Base-by-base conservation (phyloP, 768 basidiomycete species). In the Coprinopsis sp. region DNA sequence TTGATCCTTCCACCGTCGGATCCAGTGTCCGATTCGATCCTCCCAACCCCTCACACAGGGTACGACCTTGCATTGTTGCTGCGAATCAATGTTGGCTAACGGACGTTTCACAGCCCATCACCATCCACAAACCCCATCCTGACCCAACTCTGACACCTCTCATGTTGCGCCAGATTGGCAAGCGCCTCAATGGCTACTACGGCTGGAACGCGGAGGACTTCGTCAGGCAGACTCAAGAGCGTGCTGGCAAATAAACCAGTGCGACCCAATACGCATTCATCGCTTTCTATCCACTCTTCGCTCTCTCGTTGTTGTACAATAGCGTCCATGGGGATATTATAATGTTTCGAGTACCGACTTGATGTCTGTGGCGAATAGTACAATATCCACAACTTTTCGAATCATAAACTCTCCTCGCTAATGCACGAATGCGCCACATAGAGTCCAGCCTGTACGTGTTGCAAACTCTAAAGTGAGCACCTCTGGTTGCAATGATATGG, bases 11-110 rank as follows among this genome's bases (percentile, higher is more conserved):
- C 49, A 87, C 86, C 2, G 86, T 87, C 16, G 88, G 88, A 2
- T 89, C 87, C 8, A 86, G 85, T 60, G 88, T 91, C 28, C 76
- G 87, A 29, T 91, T 91, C 57, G 81, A 87, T 61, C 87, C 87
- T 38, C 88, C 85, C 14, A 68, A 81, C 54, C 56, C 58, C 37
- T 62, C 65, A 24, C 71, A 73, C 51, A 56, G 55, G 51, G 71
- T 72, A 41, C 36, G 70, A 56, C n/a, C 16, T 41, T 16, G 25
- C n/a, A 24, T 28, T 14, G 6, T 6, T 33, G 29, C 24, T 4
- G 18, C 13, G 23, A 11, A 27, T 10, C 31, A 25, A 12, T 27
- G 46, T 29, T 37, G 12, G 6, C 28, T 25, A 33, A 39, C 19
- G 41, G 30, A 23, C 34, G 18, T 6, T 48, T 49, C 42, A 1